These are phyloP conservation scores for Cephaloascus fragrans DNA, from an alignment of 805 yeast species.

Conservation along the genomic window DNA sequence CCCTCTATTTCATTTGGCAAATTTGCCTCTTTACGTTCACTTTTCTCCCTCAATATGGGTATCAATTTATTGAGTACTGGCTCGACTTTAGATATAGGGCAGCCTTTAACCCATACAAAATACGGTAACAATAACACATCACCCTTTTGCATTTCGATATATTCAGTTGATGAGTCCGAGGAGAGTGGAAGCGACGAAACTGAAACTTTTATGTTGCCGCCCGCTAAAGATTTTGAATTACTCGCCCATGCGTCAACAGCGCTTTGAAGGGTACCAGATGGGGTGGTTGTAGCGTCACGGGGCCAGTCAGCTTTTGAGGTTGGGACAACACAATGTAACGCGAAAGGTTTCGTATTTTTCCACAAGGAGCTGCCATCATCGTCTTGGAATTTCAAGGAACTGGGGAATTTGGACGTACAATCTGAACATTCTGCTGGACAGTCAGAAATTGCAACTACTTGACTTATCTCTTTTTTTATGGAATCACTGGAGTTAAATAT, in stretches of 20 bases:
- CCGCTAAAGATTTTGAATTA: conserved; percentile 5
- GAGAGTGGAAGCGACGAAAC: conserved; percentile 47
- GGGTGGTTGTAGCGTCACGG: conserved; percentile 53
- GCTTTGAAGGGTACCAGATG: conserved; percentile 32
- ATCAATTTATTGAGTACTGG: conserved; percentile 33
- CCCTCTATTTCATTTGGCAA: conserved; percentile 13
- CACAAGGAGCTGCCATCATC: conserved; percentile 39
- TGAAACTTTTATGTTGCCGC: conserved; percentile 34
- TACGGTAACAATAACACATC: conserved; percentile 65
- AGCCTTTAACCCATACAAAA: conserved; percentile 57
- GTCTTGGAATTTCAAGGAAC: conserved; percentile 30
- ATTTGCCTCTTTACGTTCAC: conserved; percentile 5
- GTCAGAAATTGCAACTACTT: conserved; percentile 32
- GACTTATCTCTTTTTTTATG: conserved; percentile 13
- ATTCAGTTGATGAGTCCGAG: conserved; percentile 30
- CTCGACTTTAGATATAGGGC: conserved; percentile 32
- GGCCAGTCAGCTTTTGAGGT: conserved; percentile 84
- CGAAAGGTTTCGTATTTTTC: conserved; percentile 62
- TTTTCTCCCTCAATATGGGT: conserved; percentile 23
- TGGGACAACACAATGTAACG: conserved; percentile 67
- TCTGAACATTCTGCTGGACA: conserved; percentile 44
- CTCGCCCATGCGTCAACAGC: conserved; percentile 29
- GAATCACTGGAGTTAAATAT: background rate
- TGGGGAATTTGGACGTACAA: conserved; percentile 47
- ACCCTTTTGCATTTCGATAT: conserved; percentile 33